Evolutionary conservation across 495 filamentous ascomycete species (phyloP).

Genomic region (Opeltia flavorubescens): DNA sequence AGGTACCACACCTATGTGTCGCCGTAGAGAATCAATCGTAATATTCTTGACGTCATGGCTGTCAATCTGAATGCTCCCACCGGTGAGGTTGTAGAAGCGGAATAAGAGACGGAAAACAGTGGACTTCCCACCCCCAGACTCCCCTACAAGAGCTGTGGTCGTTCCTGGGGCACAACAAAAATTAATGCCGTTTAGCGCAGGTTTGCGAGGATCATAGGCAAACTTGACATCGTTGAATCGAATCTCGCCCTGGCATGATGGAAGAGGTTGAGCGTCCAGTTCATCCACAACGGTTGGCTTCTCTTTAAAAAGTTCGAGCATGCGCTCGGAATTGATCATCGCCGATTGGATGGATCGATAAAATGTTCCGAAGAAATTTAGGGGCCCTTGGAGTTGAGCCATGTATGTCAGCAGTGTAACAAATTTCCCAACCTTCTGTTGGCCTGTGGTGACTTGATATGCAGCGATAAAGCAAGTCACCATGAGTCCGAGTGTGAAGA

Average conservation of each 20-base stretch:
- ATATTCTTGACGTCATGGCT: constrained; percentile 70
- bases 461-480: constrained; percentile 75
- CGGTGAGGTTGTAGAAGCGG: constrained; percentile 76
- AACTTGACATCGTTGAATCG: constrained; percentile 79
- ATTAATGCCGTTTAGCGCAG: constrained; percentile 66
- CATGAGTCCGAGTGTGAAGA: constrained; percentile 84
- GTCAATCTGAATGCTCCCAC: constrained; percentile 70
- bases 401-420: constrained; percentile 77
- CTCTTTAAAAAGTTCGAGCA: constrained; percentile 91
- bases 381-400: constrained; percentile 76
- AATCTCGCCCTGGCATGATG: constrained; percentile 63
- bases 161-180: constrained; percentile 80
- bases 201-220: constrained; percentile 75
- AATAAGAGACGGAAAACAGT: constrained; percentile 94
- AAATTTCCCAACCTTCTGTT: constrained; percentile 63
- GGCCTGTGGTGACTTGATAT: constrained; percentile 67
- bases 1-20: constrained; percentile 86
- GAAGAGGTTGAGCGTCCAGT: constrained; percentile 38
- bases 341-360: constrained; percentile 92
- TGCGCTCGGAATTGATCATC: constrained; percentile 91
- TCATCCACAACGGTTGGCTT: constrained; percentile 78
- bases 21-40: constrained; percentile 85
- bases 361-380: constrained; percentile 98
- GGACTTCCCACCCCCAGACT: constrained; percentile 93
- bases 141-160: constrained; percentile 88